Conservation (phyloP, 768 basidiomycete genomes). For the Artomyces pyxidatus region DNA sequence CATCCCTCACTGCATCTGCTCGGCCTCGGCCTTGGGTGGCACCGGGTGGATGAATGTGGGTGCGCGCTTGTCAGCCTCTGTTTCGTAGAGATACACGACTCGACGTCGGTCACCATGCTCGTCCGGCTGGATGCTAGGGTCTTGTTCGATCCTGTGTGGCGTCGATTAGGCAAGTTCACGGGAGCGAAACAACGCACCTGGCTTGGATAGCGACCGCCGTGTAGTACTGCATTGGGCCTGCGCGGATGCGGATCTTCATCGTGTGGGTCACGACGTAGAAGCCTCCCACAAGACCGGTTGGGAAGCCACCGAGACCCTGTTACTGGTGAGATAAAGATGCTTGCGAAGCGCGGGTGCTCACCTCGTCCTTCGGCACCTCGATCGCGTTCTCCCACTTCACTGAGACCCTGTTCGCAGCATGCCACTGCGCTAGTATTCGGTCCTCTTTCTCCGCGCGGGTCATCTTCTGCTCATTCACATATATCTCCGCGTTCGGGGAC, state of each 20-base stretch:
- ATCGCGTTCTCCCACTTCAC: not conserved
- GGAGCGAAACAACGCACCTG: not conserved
- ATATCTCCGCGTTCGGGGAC: not conserved
- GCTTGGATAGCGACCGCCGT: slow-evolving; percentile 1
- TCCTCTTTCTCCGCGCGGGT: not conserved
- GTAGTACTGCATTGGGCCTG: not conserved
- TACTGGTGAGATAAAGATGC: too few relatives aligned
- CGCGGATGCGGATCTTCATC: slow-evolving; percentile 3
- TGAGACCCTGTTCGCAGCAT: not conserved
- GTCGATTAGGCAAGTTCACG: not conserved
- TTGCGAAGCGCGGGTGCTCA: not conserved
- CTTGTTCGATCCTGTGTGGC: not conserved
- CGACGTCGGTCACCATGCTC: not conserved
- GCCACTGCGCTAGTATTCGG: not conserved
- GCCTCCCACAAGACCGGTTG: not conserved
- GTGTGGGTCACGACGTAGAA: slow-evolving; percentile 3
- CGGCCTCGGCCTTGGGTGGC: too few relatives aligned
- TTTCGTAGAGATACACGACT: not conserved
- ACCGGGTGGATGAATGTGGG: not conserved
- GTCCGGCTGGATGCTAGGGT: not conserved
- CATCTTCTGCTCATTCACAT: not conserved
- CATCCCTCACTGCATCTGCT: too few relatives aligned
- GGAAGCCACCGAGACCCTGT: too few relatives aligned
- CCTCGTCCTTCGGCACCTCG: not conserved
- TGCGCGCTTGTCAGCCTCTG: not conserved